Evolutionary conservation across 1,139 yeast genomes (phyloP).

Genomic region (Scheffersomyces quercinus): DNA sequence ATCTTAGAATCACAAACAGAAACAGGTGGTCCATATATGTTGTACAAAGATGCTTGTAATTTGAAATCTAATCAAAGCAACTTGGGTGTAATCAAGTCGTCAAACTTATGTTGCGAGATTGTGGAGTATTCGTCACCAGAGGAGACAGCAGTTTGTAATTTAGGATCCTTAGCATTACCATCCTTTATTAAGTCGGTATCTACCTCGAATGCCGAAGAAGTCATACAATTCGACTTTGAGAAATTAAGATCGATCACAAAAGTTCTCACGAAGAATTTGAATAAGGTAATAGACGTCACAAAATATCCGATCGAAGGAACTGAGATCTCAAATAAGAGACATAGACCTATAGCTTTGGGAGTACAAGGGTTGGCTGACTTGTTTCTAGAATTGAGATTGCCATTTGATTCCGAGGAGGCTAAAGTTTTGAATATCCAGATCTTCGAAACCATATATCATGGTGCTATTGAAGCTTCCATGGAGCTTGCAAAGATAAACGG

Average conservation of each 20-base stretch:
- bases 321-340: conserved; percentile 64
- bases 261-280: conserved; percentile 72
- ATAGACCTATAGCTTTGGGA: conserved; percentile 87
- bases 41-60: conserved; percentile 60
- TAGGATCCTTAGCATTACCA: conserved; percentile 56
- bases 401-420: conserved; percentile 79
- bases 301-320: conserved; percentile 78
- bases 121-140: conserved; percentile 55
- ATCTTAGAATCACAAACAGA: conserved; percentile 59
- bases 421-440: conserved; percentile 71
- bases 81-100: conserved; percentile 56
- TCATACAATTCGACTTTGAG: conserved; percentile 64
- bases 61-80: conserved; percentile 54
- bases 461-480: conserved; percentile 75
- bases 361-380: conserved; percentile 90
- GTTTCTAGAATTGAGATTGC: conserved; percentile 73
- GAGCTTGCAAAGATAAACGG: conserved; percentile 72
- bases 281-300: conserved; percentile 76
- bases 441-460: conserved; percentile 89
- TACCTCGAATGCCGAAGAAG: conserved; percentile 47
- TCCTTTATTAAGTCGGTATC: conserved; percentile 50
- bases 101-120: conserved; percentile 60
- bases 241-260: conserved; percentile 73
- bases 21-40: conserved; percentile 61
- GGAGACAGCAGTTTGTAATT: conserved; percentile 59